Conservation (phyloP, 345 rosid species). For the Theobroma cacao region DNA sequence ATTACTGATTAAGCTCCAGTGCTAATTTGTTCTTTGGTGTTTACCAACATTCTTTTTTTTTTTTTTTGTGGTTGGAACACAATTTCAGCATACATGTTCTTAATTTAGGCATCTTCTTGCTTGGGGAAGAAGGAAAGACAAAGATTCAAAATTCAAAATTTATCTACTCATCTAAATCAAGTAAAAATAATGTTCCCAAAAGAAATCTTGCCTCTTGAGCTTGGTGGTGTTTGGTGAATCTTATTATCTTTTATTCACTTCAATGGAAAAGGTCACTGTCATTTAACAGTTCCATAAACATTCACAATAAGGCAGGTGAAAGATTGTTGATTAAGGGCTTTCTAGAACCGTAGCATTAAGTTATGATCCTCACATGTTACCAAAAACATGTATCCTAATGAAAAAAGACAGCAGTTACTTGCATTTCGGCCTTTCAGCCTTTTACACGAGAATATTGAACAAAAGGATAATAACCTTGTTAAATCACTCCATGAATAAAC, state of each 20-base stretch:
- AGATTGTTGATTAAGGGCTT: neutral
- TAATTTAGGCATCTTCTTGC: neutral
- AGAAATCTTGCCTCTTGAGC: neutral
- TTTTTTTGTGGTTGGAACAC: neutral
- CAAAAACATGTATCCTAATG: neutral
- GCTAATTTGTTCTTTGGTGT: neutral
- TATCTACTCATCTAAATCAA: neutral
- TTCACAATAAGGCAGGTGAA: neutral
- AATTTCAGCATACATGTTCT: neutral
- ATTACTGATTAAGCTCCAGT: neutral
- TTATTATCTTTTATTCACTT: conserved; percentile 1
- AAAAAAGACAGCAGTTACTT: neutral
- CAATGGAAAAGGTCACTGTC: neutral
- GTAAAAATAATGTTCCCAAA: neutral
- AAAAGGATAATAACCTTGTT: neutral
- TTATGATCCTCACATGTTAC: neutral
- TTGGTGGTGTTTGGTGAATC: neutral
- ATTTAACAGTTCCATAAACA: neutral
- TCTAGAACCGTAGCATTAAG: neutral
- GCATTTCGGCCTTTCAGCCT: neutral
- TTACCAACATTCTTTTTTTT: neutral
- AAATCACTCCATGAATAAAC: neutral
- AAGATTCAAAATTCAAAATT: neutral
- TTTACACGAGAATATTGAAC: neutral
- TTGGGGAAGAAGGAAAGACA: neutral